Base-by-base conservation (phyloP, 257 asterid species). In the Petunia axillaris region DNA sequence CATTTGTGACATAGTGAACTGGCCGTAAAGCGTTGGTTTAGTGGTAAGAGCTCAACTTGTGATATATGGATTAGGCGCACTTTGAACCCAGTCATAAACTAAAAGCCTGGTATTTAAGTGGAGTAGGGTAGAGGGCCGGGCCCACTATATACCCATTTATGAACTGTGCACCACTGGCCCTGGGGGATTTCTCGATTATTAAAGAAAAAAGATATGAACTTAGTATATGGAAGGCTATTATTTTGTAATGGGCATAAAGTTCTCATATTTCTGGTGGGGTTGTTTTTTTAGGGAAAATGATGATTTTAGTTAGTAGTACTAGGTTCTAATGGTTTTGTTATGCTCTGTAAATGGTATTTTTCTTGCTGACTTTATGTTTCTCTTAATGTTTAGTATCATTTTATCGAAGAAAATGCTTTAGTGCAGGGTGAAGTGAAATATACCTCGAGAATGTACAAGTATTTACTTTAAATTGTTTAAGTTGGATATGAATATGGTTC, bases 211-310 rank as follows among this genome's bases (percentile, higher is more conserved):
- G 25, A 25, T 25, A 25, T 25, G 25, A 25, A 25, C 25, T 25
- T 25, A 25, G 25, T 25, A 25, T 25, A 38, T 3, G 1, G 15
- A 67, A 46, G 13, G 52, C 38, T 43, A 43, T 35, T 41, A 6
- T 8, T 4, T 38, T 15, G 7, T 43, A 2, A n/a, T 68, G 14
- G 41, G 40, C 48, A 25, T 46, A 46, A 46, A 46, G 25, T 4
- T 46, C 48, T 70, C 15, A 1, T 39, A 38, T 67, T 16, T 67
- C 14, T 67, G 2, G 39, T 67, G 75, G 7, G 14, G 38, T 41
- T 40, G 6, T 35, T 65, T 65, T 67, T 67, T 15, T 68, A n/a
- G 74, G 59, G 70, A 63, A 38, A 46, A 77, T 15, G 68, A 46
- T 62, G 38, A 44, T 44, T 58, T 80, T 59, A 5, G 2, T 73